phyloP scores from a whole-genome alignment of 164 flowering plant species.

The Vitis rupestris region DNA sequence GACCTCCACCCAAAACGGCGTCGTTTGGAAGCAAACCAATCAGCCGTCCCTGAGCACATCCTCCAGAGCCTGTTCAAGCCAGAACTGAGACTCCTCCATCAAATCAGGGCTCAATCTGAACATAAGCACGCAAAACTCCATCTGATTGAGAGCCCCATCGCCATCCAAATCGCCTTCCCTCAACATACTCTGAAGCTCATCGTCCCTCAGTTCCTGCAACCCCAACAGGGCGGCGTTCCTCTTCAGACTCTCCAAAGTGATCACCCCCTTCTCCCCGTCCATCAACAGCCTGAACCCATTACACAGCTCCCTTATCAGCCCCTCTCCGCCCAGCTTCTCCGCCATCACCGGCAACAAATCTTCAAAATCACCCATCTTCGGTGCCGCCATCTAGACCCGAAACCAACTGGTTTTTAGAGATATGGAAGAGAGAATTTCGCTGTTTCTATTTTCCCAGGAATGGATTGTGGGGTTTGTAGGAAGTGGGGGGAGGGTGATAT shows the following conservation, averaged over 20 bases:
- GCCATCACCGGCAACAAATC: constrained; percentile 54
- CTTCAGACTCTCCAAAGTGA: constrained; percentile 56
- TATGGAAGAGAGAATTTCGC: constrained; percentile 1
- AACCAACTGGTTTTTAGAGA: neutral
- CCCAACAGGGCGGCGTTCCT: constrained; percentile 38
- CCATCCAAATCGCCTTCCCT: constrained; percentile 56
- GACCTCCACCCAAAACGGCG: too few species aligned
- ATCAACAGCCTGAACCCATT: constrained; percentile 52
- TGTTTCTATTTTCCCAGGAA: neutral
- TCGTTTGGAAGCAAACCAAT: neutral
- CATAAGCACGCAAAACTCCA: constrained; percentile 66
- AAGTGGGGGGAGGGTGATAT: too few species aligned
- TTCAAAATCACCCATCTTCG: constrained; percentile 28
- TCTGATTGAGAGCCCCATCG: constrained; percentile 48
- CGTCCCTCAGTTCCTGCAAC: constrained; percentile 39
- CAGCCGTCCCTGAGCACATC: constrained; percentile 7
- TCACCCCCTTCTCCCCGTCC: constrained; percentile 49
- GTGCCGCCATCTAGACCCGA: neutral
- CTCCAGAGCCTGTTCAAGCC: constrained; percentile 36
- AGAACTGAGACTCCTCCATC: constrained; percentile 41
- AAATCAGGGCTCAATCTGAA: constrained; percentile 55
- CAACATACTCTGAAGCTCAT: constrained; percentile 46
- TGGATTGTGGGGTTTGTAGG: too few species aligned
- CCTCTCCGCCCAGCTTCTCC: constrained; percentile 50
- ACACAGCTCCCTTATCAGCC: constrained; percentile 51